Evolutionary conservation across 257 asterid genomes (phyloP), one percentile per base, ranked within the genome.

Genomic region (Solanum paucissectum): DNA sequence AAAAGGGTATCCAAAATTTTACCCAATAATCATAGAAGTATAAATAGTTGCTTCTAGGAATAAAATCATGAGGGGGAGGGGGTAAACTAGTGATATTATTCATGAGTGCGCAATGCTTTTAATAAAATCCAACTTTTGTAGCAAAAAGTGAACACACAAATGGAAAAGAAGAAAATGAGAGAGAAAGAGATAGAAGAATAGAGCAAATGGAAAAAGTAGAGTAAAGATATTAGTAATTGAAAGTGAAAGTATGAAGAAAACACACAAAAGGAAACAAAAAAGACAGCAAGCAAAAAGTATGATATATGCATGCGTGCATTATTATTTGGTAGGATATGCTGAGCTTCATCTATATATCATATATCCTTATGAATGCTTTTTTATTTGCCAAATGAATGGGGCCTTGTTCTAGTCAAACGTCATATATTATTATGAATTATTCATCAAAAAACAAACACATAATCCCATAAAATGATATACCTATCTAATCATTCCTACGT

Each of bases 251-350:
- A 14, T 13, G 64, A 46, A 81, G 36, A 33, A 46, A 46, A 46
- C 85, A 46, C 55, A 10, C 84, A 52, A 86, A 69, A 72, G 84
- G 46, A 85, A 68, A 86, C 83, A 86, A 32, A 69, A 23, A 52
- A 25, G 38, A 69, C 79, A 85, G 40, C 74, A 66, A 71, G 42
- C 64, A 85, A 85, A 66, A 85, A 85, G 87, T 34, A 42, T 42
- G 27, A 55, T 55, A 85, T 66, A 25, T 85, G 87, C 87, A 85
- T 85, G 87, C 87, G 87, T 85, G 87, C 81, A 85, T 85, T 85
- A 85, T 85, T 85, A 85, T 66, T 85, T 85, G 87, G 87, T 25
- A 84, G 62, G 74, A 84, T 64, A 64, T 84, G 77, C 40, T 44
- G 3, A 85, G 29, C 87, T 81, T 81, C 42, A 81, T 42, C 20